Evolutionary conservation across 1,284 basidiomycete genomes (phyloP), one percentile per base, ranked within the genome.

Genomic region (Marasmius fiardii): DNA sequence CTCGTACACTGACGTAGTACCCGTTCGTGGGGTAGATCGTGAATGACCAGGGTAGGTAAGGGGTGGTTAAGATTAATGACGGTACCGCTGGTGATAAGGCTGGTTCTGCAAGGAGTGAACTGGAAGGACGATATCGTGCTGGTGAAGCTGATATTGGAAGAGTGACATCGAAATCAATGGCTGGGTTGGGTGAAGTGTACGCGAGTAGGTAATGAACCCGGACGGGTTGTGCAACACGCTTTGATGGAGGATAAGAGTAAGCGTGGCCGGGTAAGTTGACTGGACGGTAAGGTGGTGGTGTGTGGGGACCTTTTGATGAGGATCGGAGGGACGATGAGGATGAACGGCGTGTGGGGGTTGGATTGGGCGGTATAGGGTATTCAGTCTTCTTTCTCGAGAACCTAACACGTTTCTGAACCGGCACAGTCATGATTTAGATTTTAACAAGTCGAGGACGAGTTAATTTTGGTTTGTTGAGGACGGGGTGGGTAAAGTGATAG

Each of bases 1-100:
- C 74, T 10, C 61, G 58, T 21, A 76, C 68, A 2, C 72, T 71
- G 50, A 74, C 63, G 41, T 54, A 67, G 7, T 55, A 12, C 16
- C 61, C 63, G 23, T 59, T 63, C 4, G 54, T 47, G 0, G 71
- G 62, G 4, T 59, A 54, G n/a, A 72, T 64, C 6, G 56, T 61
- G 39, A 73, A 62, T 31, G 51, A 59, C 74, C 74, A 75, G 20
- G 66, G 72, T 18, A 67, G 71, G 37, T 67, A 62, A 1, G 69
- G 61, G 10, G 64, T 65, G 43, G 62, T 23, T 39, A 75, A 60
- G 7, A 64, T 67, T 50, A 75, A 50, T 14, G 54, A 60, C 4
- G 63, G 57, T 43, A 71, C 54, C n/a, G 67, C 60, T 1, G 74
- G 74, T 12, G 66, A 64, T 4, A 75, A 74, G 0, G 70, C 74